phyloP scores from a whole-genome alignment of 495 filamentous ascomycete genomes.

The Podospora comata region DNA sequence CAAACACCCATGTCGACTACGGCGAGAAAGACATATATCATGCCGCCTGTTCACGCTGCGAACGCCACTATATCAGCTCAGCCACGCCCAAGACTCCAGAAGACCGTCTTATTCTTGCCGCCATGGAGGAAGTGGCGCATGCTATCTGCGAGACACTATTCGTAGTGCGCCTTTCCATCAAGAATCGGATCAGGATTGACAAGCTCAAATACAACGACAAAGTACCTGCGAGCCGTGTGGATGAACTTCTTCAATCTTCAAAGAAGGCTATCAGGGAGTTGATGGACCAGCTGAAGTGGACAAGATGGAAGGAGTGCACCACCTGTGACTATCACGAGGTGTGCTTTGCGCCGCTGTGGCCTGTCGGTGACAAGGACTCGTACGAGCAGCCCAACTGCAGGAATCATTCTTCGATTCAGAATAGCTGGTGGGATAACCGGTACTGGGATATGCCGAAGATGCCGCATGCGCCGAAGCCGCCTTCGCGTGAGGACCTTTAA shows the following conservation, averaged over 20 bases:
- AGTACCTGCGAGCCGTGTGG: conserved; percentile 3
- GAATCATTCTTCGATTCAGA: conserved; percentile 12
- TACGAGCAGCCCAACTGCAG: conserved; percentile 23
- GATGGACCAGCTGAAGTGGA: conserved; percentile 51
- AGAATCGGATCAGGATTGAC: conserved; percentile 12
- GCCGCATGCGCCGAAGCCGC: neutral
- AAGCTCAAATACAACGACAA: neutral
- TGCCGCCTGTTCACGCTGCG: conserved; percentile 47
- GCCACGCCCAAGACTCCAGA: conserved; percentile 29
- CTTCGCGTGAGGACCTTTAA: neutral
- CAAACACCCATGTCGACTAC: conserved; percentile 51
- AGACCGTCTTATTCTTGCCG: conserved; percentile 39
- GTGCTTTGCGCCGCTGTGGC: conserved; percentile 69
- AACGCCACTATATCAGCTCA: conserved; percentile 42
- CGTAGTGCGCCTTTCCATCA: conserved; percentile 32
- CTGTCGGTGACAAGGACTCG: conserved; percentile 45
- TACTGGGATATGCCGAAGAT: conserved; percentile 12
- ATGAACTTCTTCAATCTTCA: conserved; percentile 12
- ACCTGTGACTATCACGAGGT: conserved; percentile 55
- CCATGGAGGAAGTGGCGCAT: conserved; percentile 46
- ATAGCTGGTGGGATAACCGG: conserved; percentile 8
- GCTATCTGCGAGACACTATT: conserved; percentile 53
- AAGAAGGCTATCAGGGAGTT: conserved; percentile 8
- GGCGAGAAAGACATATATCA: conserved; percentile 38
- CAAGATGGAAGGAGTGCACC: conserved; percentile 59